Evolutionary conservation across 768 basidiomycete genomes (phyloP).

Genomic region (Stropharia rugosoannulata): DNA sequence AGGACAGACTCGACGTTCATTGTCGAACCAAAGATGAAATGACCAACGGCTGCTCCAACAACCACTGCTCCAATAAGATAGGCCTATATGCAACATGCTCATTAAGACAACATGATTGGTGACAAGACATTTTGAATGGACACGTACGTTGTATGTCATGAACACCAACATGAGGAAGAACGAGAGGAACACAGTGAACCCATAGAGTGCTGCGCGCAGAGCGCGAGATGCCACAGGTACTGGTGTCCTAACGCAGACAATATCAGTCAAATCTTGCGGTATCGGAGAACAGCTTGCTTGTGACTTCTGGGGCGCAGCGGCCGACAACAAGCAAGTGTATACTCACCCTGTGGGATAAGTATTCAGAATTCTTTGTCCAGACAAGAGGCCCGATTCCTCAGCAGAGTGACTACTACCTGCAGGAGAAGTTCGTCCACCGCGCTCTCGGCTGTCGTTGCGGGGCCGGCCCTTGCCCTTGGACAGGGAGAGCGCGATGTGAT

Average conservation of each 20-base stretch:
- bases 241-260: slow-evolving; percentile 34
- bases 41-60: slow-evolving; percentile 78
- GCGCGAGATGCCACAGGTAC: slow-evolving; percentile 50
- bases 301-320: too few species aligned
- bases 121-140: neutral
- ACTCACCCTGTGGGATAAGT: slow-evolving; percentile 42
- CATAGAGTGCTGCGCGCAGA: slow-evolving; percentile 72
- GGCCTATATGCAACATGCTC: slow-evolving; percentile 46
- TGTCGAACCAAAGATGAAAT: slow-evolving; percentile 69
- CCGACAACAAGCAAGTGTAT: neutral
- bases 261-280: neutral
- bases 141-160: slow-evolving; percentile 93
- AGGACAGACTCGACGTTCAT: slow-evolving; percentile 65
- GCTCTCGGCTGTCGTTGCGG: slow-evolving; percentile 21
- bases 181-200: slow-evolving; percentile 72
- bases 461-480: slow-evolving; percentile 46
- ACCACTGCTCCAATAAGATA: slow-evolving; percentile 86
- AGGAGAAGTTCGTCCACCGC: slow-evolving; percentile 32
- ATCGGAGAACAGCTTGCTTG: too few species aligned
- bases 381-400: slow-evolving; percentile 58
- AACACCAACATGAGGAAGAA: slow-evolving; percentile 95
- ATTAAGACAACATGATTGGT: neutral
- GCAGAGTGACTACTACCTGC: slow-evolving; percentile 24
- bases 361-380: slow-evolving; percentile 41
- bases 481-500: slow-evolving; percentile 50